Conservation (phyloP, 208 protist species). For the Vickermania ingenoplastis region DNA sequence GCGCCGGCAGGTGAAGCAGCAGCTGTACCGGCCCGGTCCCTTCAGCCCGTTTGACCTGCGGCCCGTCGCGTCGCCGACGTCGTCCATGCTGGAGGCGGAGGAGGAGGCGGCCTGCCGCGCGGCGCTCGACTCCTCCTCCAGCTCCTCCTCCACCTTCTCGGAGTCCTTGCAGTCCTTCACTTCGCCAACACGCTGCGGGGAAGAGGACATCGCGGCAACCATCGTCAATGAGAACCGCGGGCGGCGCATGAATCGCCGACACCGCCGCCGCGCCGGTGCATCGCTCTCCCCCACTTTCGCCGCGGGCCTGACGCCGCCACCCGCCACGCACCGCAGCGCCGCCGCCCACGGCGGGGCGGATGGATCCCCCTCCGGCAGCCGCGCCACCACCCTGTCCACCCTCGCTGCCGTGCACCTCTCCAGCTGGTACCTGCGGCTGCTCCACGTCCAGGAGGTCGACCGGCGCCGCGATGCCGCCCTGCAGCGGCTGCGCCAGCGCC, state of each 20-base stretch:
- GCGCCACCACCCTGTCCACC: slow-evolving; percentile 1
- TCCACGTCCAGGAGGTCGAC: slow-evolving; percentile 22
- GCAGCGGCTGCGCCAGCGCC: slow-evolving; percentile 2
- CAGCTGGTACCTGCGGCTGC: slow-evolving; percentile 36
- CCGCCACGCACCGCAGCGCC: slow-evolving; percentile 9
- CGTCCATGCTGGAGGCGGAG: background rate
- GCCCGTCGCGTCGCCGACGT: background rate
- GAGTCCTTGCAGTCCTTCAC: background rate
- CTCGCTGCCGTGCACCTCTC: slow-evolving; percentile 34
- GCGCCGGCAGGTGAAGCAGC: slow-evolving; percentile 3
- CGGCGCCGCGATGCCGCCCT: slow-evolving; percentile 11
- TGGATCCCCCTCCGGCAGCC: background rate
- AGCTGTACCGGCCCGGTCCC: background rate
- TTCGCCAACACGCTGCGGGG: background rate
- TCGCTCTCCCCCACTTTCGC: slow-evolving; percentile 1
- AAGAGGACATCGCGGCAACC: slow-evolving; percentile 6
- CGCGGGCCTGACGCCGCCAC: slow-evolving; percentile 1
- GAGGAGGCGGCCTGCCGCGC: background rate
- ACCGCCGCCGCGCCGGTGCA: background rate
- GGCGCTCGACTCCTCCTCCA: background rate
- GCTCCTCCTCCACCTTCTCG: background rate
- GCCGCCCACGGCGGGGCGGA: slow-evolving; percentile 8
- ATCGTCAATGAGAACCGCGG: background rate
- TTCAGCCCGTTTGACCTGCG: background rate
- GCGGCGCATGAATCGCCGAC: background rate